Evolutionary conservation across 306 rosid species (phyloP).

Genomic region (Cucumis sativus): DNA sequence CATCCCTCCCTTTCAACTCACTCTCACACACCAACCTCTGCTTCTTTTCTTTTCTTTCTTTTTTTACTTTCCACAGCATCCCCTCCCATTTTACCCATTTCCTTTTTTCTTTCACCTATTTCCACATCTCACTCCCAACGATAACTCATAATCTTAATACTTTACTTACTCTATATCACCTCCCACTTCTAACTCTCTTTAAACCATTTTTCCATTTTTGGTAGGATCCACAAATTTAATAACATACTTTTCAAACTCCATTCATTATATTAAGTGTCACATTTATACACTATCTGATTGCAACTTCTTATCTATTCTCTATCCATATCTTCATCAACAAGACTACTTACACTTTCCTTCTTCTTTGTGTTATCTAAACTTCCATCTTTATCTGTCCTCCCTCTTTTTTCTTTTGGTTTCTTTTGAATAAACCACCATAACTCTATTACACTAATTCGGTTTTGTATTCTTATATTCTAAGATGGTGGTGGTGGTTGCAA

Average conservation of each 20-base stretch:
- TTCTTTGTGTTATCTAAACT: neutral
- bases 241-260: neutral
- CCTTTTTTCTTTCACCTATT: neutral
- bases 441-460: neutral
- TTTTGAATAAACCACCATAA: neutral
- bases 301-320: neutral
- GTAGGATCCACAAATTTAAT: neutral
- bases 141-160: no score
- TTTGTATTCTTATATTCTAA: neutral
- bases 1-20: neutral
- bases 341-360: neutral
- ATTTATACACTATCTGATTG: neutral
- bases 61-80: neutral
- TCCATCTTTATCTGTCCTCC: neutral
- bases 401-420: neutral
- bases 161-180: no score
- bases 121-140: neutral
- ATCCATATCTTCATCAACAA: neutral
- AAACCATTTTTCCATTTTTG: no score
- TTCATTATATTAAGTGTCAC: neutral
- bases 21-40: neutral
- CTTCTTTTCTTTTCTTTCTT: no score
- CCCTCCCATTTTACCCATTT: neutral
- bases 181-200: no score
- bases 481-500: no score